Base-by-base conservation (phyloP, 2,329 filamentous ascomycete genomes). In the Ceratocystis alfenasii region DNA sequence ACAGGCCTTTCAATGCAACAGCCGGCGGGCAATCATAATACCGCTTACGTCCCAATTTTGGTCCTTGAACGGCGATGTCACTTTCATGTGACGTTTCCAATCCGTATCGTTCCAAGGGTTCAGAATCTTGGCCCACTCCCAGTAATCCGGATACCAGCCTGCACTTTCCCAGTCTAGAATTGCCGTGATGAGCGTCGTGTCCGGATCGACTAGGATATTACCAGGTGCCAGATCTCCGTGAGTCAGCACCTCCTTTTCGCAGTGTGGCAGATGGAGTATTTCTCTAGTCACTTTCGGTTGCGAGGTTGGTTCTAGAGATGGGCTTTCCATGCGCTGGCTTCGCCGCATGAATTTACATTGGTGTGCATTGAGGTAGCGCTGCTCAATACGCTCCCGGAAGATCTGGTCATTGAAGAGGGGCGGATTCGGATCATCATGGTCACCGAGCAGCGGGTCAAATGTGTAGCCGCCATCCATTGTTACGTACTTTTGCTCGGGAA, bases 141-240 rank as follows among this genome's bases (percentile, higher is more conserved):
- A 74, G 63, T 74, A 74, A 25, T 68, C 69, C 4, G 74, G 73
- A 68, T 74, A 74, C 72, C 72, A 74, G 1, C 73, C 73, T 12
- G 73, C 69, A 60, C 72, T 71, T 25, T 69, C 82, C 85, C 84
- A 87, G 70, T 87, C 85, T 0, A 87, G 76, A 0, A 87, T 67
- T 1, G 84, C 85, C 0, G 71, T 75, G 6, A 87, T 70, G 2
- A 69, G 65, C 64, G 80, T 81, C 0, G 76, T 76, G 1, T 72
- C 65, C 0, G 74, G 70, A 64, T 73, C 70, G 17, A 76, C 70
- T 17, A 75, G 63, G 25, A 76, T 75, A 57, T 75, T 76, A 5
- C 72, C 69, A 1, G 71, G 69, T 55, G 74, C 74, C 5, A 76
- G 70, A 61, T 75, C 73, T 1, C 72, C 72, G 64, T 75, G 73